phyloP scores from a whole-genome alignment of 352 stramenopile genomes.

The Pythium scleroteichum region DNA sequence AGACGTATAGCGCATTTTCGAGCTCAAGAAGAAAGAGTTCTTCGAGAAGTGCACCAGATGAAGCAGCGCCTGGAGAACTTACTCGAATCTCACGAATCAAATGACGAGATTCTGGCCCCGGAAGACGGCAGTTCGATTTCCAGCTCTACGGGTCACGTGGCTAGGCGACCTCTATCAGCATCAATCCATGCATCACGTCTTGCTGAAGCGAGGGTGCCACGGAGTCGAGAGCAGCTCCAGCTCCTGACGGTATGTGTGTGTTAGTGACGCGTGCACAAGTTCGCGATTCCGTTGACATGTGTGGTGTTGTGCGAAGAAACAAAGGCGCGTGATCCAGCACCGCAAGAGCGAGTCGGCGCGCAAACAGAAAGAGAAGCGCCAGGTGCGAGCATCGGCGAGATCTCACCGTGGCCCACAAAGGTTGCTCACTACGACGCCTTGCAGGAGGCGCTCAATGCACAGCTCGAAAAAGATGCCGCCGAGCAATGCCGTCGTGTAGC shows the following conservation, averaged over 20 bases:
- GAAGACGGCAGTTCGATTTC: background rate
- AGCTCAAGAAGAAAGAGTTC: slow-evolving; percentile 51
- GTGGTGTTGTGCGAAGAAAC: slow-evolving; percentile 35
- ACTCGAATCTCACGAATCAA: background rate
- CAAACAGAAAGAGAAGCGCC: slow-evolving; percentile 50
- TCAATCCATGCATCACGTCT: slow-evolving; percentile 8
- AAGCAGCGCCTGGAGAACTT: slow-evolving; percentile 42
- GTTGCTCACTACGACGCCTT: too few species aligned
- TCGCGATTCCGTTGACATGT: background rate
- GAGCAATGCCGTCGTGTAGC: slow-evolving; percentile 32
- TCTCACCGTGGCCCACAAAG: too few species aligned
- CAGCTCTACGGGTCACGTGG: background rate
- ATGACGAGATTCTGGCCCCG: background rate
- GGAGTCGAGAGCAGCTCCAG: slow-evolving; percentile 51
- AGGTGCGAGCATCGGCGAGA: slow-evolving; percentile 41
- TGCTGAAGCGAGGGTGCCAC: slow-evolving; percentile 22
- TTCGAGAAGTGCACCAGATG: slow-evolving; percentile 52
- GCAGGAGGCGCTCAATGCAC: slow-evolving; percentile 42
- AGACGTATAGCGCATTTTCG: slow-evolving; percentile 56
- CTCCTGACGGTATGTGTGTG: slow-evolving; percentile 50
- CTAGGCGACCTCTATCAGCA: slow-evolving; percentile 18
- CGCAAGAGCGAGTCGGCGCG: slow-evolving; percentile 47
- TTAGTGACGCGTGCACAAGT: too few species aligned
- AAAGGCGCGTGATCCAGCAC: slow-evolving; percentile 45
- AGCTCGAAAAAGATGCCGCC: slow-evolving; percentile 47